A percentile compares a stretch with the other conserved stretches of the same genome.
phyloP scores from a whole-genome alignment of 108 stramenopile species.

The Cylindrotheca fusiformis region DNA sequence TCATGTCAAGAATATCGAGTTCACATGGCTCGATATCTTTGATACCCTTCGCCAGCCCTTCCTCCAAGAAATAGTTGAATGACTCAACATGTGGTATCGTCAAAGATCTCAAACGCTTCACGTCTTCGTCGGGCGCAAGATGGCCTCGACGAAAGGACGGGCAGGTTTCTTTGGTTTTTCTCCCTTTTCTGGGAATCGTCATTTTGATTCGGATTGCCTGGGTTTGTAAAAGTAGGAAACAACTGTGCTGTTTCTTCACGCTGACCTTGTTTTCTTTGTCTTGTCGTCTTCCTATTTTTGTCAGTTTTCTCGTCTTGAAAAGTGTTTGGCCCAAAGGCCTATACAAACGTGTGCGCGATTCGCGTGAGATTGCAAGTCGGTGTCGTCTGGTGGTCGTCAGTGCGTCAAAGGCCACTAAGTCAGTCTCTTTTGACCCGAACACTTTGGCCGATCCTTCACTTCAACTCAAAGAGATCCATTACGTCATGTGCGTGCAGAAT shows the following conservation, averaged over 20 bases:
- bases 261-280: too few species aligned
- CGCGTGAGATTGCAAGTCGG: too few species aligned
- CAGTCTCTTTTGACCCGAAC: too few species aligned
- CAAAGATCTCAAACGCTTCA: slow-evolving; percentile 57
- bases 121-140: slow-evolving; percentile 43
- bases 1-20: slow-evolving; percentile 57
- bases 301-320: too few species aligned
- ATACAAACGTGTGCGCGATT: too few species aligned
- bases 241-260: too few species aligned
- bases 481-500: neutral
- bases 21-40: slow-evolving; percentile 64
- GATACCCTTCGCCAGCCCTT: slow-evolving; percentile 56
- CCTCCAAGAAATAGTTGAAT: slow-evolving; percentile 79
- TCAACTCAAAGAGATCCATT: neutral
- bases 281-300: too few species aligned
- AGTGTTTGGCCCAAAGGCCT: too few species aligned
- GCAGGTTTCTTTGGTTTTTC: slow-evolving; percentile 35
- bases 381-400: too few species aligned
- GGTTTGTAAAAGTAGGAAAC: too few species aligned
- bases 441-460: neutral
- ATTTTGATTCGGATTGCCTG: too few species aligned
- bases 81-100: slow-evolving; percentile 78
- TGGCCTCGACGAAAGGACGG: slow-evolving; percentile 83
- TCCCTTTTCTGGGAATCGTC: slow-evolving; percentile 2
- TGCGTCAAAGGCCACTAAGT: too few species aligned